A percentile compares a stretch with the other conserved stretches of the same genome.
Conservation (phyloP, 2,329 filamentous ascomycete species). For the Sporothrix phasma region DNA sequence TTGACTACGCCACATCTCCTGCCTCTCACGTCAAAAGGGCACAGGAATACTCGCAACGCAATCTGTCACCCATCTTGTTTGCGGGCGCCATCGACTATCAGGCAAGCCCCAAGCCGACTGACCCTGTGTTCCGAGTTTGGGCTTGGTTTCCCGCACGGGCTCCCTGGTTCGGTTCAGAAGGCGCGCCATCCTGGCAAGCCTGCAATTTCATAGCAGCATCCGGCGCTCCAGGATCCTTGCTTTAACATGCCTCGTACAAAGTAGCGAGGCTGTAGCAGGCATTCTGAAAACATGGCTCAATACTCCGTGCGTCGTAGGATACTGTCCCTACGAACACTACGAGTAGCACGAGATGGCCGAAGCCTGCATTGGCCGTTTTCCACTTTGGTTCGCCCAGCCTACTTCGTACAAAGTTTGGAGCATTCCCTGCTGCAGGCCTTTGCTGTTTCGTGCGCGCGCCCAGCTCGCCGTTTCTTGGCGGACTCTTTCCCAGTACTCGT, state of each 20-base stretch:
- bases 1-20: not conserved
- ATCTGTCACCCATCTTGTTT: not conserved
- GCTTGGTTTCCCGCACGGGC: not conserved
- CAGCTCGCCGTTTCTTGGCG: not conserved
- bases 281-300: too few relatives aligned
- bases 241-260: not conserved
- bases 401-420: too few relatives aligned
- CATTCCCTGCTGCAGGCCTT: not conserved
- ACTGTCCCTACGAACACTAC: too few relatives aligned
- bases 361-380: too few relatives aligned
- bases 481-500: not conserved
- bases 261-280: too few relatives aligned
- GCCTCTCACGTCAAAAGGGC: not conserved
- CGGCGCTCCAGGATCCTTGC: not conserved
- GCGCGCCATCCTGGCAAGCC: not conserved
- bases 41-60: not conserved
- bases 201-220: not conserved
- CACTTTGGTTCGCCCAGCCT: not conserved
- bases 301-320: too few relatives aligned
- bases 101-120: too few relatives aligned
- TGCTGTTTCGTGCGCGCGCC: not conserved
- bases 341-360: too few relatives aligned
- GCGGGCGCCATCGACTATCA: not conserved
- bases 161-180: too few relatives aligned
- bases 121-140: too few relatives aligned